Evolutionary conservation across 2,329 filamentous ascomycete genomes (phyloP).

Genomic region (Diaporthe amygdali): DNA sequence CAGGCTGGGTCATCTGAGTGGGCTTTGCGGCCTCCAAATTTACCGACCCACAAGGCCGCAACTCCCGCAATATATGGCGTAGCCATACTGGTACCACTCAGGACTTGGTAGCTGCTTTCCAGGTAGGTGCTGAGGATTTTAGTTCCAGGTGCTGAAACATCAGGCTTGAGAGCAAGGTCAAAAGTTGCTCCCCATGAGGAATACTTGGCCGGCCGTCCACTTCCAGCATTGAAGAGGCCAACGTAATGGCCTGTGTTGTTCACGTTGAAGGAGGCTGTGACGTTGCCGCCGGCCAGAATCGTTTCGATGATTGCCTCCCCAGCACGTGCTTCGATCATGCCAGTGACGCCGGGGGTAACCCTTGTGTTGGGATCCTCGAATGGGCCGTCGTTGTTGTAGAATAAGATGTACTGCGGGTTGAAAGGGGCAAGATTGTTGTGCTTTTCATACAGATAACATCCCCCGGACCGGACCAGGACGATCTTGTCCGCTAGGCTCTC

Average conservation of each 20-base stretch:
- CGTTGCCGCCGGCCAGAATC: slow-evolving; percentile 25
- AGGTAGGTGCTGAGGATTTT: slow-evolving; percentile 48
- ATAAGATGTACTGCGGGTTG: slow-evolving; percentile 46
- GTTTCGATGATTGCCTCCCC: slow-evolving; percentile 28
- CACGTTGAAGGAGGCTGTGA: slow-evolving; percentile 27
- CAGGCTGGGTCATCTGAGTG: slow-evolving; percentile 11
- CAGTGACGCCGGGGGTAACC: slow-evolving; percentile 17
- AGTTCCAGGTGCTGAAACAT: slow-evolving; percentile 44
- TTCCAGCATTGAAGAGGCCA: slow-evolving; percentile 33
- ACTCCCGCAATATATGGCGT: slow-evolving; percentile 48
- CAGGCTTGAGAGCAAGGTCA: slow-evolving; percentile 44
- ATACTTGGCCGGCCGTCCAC: slow-evolving; percentile 35
- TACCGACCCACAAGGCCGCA: slow-evolving; percentile 35
- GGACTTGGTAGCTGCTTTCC: slow-evolving; percentile 40
- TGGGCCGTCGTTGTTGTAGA: slow-evolving; percentile 40
- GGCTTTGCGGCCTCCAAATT: slow-evolving; percentile 21
- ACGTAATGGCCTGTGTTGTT: slow-evolving; percentile 25
- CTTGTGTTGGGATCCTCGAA: slow-evolving; percentile 18
- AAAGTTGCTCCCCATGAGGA: slow-evolving; percentile 47
- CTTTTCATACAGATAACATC: slow-evolving; percentile 33
- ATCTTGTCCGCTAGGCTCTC: slow-evolving; percentile 41
- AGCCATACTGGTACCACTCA: slow-evolving; percentile 54
- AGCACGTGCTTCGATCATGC: slow-evolving; percentile 24
- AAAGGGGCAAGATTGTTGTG: slow-evolving; percentile 42
- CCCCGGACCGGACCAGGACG: slow-evolving; percentile 42